phyloP scores from a whole-genome alignment of 768 basidiomycete genomes.

The Russula sp. region DNA sequence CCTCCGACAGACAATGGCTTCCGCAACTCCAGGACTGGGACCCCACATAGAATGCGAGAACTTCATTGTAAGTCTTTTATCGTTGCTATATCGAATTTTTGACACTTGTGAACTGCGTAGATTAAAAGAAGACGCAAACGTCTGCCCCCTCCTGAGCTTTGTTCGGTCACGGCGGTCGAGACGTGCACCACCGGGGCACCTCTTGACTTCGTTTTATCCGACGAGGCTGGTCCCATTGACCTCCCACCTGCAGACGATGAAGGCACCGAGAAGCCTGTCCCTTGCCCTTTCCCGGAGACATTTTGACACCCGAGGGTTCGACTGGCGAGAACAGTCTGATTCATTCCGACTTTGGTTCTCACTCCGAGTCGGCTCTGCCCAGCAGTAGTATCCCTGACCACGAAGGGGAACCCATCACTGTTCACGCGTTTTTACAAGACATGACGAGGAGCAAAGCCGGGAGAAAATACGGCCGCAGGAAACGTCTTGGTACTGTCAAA shows the following conservation, averaged over 20 bases:
- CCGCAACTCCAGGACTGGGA: not conserved
- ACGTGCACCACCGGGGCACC: not conserved
- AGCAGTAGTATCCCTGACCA: not conserved
- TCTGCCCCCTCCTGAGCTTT: constrained; percentile 3
- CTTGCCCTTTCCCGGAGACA: not conserved
- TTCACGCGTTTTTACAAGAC: constrained; percentile 17
- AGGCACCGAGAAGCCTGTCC: not conserved
- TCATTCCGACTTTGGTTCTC: not conserved
- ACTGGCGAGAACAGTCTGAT: not conserved
- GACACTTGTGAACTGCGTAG: constrained; percentile 2
- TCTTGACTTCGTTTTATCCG: not conserved
- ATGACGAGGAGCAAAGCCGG: constrained; percentile 1
- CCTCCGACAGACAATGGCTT: too few species aligned
- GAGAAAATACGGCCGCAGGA: constrained; percentile 17
- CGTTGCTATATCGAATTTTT: not conserved
- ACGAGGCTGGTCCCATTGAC: not conserved
- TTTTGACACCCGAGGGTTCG: not conserved
- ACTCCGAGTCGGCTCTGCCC: not conserved
- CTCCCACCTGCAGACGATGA: not conserved
- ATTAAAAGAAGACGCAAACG: constrained; percentile 27
- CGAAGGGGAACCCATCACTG: constrained; percentile 6
- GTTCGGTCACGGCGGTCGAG: too few species aligned
- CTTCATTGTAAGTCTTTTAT: constrained; percentile 12
- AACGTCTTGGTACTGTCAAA: constrained; percentile 2
- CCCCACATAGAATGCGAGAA: constrained; percentile 5